Conservation (phyloP, 352 stramenopile species). For the Phytophthora cactorum region DNA sequence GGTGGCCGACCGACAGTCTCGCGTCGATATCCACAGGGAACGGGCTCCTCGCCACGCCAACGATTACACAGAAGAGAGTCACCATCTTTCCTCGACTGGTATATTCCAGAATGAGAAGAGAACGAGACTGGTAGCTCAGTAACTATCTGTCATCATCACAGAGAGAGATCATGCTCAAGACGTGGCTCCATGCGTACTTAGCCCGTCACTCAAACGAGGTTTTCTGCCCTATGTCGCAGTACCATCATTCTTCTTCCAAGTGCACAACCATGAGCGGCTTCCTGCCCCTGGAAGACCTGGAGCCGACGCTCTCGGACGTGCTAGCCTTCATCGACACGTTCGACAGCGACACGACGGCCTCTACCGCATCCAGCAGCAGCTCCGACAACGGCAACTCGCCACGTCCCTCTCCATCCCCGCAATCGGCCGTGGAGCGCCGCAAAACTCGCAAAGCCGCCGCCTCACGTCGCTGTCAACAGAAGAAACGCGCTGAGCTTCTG, state of each 20-base stretch:
- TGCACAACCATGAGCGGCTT: slow-evolving; percentile 13
- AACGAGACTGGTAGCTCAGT: too few species aligned
- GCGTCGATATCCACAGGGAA: background rate
- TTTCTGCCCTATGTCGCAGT: background rate
- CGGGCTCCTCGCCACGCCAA: background rate
- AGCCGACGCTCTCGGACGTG: slow-evolving; percentile 34
- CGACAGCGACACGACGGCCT: slow-evolving; percentile 12
- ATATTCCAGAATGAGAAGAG: too few species aligned
- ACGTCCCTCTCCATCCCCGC: background rate
- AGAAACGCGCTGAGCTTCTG: slow-evolving; percentile 31
- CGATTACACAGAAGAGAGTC: background rate
- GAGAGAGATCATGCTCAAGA: too few species aligned
- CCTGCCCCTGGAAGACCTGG: slow-evolving; percentile 32
- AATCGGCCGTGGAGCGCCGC: slow-evolving; percentile 11
- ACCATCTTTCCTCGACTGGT: too few species aligned
- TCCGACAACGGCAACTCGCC: slow-evolving; percentile 11
- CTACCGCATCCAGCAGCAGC: slow-evolving; percentile 14
- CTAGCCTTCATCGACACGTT: slow-evolving; percentile 39
- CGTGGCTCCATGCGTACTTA: background rate
- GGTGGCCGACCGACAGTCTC: background rate
- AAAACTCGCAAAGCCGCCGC: slow-evolving; percentile 36
- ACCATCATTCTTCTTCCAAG: slow-evolving; percentile 10
- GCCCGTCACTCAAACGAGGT: background rate
- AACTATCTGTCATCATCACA: too few species aligned
- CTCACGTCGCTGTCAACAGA: slow-evolving; percentile 31